These are phyloP conservation scores for Leucaena leucocephala DNA, from an alignment of 306 rosid species.

Conservation along the genomic window DNA sequence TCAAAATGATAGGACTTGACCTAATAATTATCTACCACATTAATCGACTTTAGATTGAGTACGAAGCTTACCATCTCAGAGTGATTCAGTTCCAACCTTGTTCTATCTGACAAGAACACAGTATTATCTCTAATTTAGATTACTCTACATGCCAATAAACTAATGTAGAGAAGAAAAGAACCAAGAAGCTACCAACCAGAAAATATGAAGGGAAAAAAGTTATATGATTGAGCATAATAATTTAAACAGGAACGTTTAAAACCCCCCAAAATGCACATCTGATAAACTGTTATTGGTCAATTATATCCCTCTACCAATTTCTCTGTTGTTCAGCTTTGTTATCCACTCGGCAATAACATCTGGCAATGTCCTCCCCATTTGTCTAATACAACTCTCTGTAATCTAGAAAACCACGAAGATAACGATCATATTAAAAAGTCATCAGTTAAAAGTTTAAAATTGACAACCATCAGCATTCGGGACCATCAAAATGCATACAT, in stretches of 20 bases:
- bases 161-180: slow-evolving; percentile 2
- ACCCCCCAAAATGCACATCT: slow-evolving; percentile 14
- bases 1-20: background rate
- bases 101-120: slow-evolving; percentile 58
- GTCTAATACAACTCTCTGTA: slow-evolving; percentile 73
- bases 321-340: slow-evolving; percentile 63
- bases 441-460: slow-evolving; percentile 9
- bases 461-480: background rate
- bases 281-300: slow-evolving; percentile 21
- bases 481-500: slow-evolving; percentile 45
- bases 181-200: no score
- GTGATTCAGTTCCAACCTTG: slow-evolving; percentile 62
- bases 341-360: slow-evolving; percentile 78
- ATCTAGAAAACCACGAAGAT: slow-evolving; percentile 51
- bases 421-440: slow-evolving; percentile 10
- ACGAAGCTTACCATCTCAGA: slow-evolving; percentile 61
- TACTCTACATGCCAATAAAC: background rate
- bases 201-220: background rate
- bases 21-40: background rate
- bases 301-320: slow-evolving; percentile 57
- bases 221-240: slow-evolving; percentile 10
- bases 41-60: slow-evolving; percentile 14
- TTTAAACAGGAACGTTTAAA: slow-evolving; percentile 25
- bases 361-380: slow-evolving; percentile 84
- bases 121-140: background rate